Conservation (phyloP, 164 flowering plant genomes). For the Vitis rupestris region DNA sequence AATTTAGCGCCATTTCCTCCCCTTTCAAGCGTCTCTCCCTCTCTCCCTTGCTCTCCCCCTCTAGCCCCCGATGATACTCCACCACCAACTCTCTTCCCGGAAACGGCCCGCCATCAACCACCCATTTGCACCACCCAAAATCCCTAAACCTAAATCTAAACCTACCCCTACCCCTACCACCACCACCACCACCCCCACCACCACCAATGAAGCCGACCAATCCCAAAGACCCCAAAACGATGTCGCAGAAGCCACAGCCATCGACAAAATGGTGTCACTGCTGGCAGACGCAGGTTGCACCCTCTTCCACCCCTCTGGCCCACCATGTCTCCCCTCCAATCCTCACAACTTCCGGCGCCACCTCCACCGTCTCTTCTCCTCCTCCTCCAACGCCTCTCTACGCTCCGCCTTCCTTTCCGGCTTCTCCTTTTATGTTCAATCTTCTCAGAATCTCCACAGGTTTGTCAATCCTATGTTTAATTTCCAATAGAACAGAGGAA, state of each 20-base stretch:
- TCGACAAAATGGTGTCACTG: slow-evolving; percentile 44
- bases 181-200: slow-evolving; percentile 1
- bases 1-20: too few species aligned
- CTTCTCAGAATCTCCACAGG: slow-evolving; percentile 51
- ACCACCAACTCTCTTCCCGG: slow-evolving; percentile 23
- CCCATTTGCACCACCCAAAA: slow-evolving; percentile 17
- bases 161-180: not conserved
- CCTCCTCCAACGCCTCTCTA: slow-evolving; percentile 29
- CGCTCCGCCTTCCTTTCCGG: slow-evolving; percentile 61
- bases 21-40: too few species aligned
- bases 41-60: too few species aligned
- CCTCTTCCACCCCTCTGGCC: slow-evolving; percentile 48
- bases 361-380: slow-evolving; percentile 43
- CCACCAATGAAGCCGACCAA: not conserved
- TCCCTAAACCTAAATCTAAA: not conserved
- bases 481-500: not conserved
- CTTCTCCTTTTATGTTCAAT: slow-evolving; percentile 42
- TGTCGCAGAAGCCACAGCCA: not conserved
- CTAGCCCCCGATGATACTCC: slow-evolving; percentile 17
- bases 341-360: slow-evolving; percentile 49
- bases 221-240: not conserved
- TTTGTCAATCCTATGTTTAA: slow-evolving; percentile 5
- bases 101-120: slow-evolving; percentile 28
- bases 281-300: slow-evolving; percentile 84
- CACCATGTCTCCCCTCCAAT: slow-evolving; percentile 65